phyloP scores from a whole-genome alignment of 257 asterid species.

The Nicotiana sylvestris region DNA sequence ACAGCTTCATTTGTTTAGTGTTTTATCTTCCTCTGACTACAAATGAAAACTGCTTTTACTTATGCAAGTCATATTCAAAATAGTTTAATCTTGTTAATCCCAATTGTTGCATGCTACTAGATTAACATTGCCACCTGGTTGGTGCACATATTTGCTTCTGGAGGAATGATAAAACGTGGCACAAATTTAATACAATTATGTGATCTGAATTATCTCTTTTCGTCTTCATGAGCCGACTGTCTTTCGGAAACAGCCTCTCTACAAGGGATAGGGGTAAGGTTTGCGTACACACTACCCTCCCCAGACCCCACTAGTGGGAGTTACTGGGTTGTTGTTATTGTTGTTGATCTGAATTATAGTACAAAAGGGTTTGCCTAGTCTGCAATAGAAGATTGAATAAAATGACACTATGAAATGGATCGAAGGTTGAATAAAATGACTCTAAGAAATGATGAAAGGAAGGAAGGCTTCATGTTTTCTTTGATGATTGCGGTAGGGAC shows the following conservation, averaged over 20 bases:
- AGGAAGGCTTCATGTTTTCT: neutral
- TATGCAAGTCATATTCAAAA: neutral
- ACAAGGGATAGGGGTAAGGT: too few species aligned
- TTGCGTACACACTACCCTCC: too few species aligned
- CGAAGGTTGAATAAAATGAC: neutral
- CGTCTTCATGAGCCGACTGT: too few species aligned
- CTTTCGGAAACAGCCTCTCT: too few species aligned
- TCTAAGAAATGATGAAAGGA: neutral
- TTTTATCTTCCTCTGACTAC: neutral
- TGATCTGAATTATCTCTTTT: neutral
- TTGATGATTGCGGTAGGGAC: neutral
- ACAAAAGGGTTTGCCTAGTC: neutral
- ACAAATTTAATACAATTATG: neutral
- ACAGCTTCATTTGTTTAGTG: neutral
- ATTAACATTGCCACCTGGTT: neutral
- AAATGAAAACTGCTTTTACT: neutral
- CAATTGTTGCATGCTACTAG: neutral
- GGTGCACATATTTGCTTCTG: neutral
- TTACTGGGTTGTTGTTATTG: too few species aligned
- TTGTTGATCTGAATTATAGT: neutral
- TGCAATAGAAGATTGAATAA: neutral
- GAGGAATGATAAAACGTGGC: neutral
- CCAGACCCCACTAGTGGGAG: too few species aligned
- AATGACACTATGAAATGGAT: neutral
- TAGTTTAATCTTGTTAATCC: neutral